Conservation (phyloP, 306 rosid species). For the Trichosanthes cucumerina region DNA sequence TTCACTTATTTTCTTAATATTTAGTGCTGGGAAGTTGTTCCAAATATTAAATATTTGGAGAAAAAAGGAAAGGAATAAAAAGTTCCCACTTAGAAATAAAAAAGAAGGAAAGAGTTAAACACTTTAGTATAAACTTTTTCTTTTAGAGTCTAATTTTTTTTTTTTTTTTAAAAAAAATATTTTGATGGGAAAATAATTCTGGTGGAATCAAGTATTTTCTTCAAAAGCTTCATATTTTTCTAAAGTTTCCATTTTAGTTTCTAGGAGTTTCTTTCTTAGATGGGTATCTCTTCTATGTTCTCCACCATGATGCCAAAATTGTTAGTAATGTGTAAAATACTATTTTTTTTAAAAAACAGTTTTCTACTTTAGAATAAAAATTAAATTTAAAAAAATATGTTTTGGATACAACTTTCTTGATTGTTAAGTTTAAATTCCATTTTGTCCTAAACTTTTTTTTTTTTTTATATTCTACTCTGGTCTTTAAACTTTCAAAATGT, state of each 20-base stretch:
- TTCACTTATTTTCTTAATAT: slow-evolving; percentile 1
- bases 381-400: background rate
- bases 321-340: background rate
- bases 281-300: slow-evolving; percentile 2
- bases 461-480: background rate
- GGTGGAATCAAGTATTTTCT: slow-evolving; percentile 4
- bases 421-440: background rate
- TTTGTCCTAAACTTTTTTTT: background rate
- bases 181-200: background rate
- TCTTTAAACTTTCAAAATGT: background rate
- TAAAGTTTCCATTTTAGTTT: slow-evolving; percentile 10
- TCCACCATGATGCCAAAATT: slow-evolving; percentile 5
- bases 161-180: background rate
- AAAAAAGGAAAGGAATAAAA: slow-evolving; percentile 1
- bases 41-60: slow-evolving; percentile 6
- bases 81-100: slow-evolving; percentile 1
- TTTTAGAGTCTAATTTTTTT: background rate
- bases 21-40: slow-evolving; percentile 8
- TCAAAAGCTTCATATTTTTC: background rate
- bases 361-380: background rate
- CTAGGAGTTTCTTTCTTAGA: slow-evolving; percentile 5
- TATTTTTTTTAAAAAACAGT: background rate
- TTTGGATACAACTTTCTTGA: background rate
- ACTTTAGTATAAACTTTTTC: background rate
- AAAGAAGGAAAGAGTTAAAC: background rate